These are phyloP conservation scores for Aureobasidium namibiae DNA, from an alignment of 2,329 filamentous ascomycete genomes.

Conservation along the genomic window DNA sequence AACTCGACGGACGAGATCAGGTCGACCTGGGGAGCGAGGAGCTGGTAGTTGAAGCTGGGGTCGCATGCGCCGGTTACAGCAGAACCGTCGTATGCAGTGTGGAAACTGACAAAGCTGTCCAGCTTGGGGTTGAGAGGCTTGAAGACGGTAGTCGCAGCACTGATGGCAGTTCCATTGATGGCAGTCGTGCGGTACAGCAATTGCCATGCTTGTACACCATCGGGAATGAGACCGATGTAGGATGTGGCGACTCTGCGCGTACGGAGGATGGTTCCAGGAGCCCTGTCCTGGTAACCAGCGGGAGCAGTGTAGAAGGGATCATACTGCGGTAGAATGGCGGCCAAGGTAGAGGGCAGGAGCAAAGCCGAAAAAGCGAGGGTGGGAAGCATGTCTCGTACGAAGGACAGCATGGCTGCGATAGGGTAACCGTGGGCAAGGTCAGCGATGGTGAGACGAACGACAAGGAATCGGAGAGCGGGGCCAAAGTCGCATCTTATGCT, in stretches of 20 bases:
- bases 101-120: slow-evolving; percentile 7
- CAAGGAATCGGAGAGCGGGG: too few species aligned
- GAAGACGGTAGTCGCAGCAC: background rate
- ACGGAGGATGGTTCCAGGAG: slow-evolving; percentile 21
- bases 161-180: background rate
- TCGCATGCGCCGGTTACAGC: slow-evolving; percentile 3
- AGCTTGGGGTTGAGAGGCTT: background rate
- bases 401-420: background rate
- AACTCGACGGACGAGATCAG: background rate
- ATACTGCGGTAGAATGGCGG: slow-evolving; percentile 12
- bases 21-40: background rate
- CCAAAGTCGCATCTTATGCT: background rate
- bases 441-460: too few species aligned
- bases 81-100: slow-evolving; percentile 5
- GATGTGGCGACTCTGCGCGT: background rate
- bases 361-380: background rate
- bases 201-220: background rate
- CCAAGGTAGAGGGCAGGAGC: background rate
- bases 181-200: slow-evolving; percentile 11
- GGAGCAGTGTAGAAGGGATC: slow-evolving; percentile 25
- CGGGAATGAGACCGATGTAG: background rate
- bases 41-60: slow-evolving; percentile 14
- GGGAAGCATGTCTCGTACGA: background rate
- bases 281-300: slow-evolving; percentile 17
- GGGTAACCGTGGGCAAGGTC: too few species aligned